These are phyloP conservation scores for Ceratocystiopsis sp. DNA, from an alignment of 2,329 filamentous ascomycete genomes.

Conservation along the genomic window DNA sequence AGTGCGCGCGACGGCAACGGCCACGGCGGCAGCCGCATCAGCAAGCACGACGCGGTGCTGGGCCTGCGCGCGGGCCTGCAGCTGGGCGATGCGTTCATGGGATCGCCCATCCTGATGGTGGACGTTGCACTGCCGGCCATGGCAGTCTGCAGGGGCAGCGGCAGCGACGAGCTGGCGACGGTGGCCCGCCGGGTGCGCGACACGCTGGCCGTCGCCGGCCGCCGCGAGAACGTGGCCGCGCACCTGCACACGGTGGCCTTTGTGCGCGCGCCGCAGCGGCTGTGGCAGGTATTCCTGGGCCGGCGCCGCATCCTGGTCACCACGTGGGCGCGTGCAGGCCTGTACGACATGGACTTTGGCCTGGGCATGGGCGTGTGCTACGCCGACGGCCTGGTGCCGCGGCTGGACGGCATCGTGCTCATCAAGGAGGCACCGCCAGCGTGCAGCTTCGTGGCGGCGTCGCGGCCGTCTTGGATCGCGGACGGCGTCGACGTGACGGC, in stretches of 20 bases:
- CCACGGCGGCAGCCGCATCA: background rate
- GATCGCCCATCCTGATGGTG: slow-evolving; percentile 3
- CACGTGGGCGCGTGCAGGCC: slow-evolving; percentile 3
- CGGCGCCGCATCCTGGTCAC: slow-evolving; percentile 3
- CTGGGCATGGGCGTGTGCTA: slow-evolving; percentile 1
- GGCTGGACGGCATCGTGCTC: slow-evolving; percentile 1
- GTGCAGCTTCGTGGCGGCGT: slow-evolving; percentile 1
- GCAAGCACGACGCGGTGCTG: slow-evolving; percentile 4
- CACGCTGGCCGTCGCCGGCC: background rate
- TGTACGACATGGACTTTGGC: slow-evolving; percentile 3
- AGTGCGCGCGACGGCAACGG: background rate
- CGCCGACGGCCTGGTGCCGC: slow-evolving; percentile 1
- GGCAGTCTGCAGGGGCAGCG: no score
- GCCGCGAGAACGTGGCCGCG: slow-evolving; percentile 1
- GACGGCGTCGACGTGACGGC: slow-evolving; percentile 1
- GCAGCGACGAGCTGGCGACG: no score
- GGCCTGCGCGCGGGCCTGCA: slow-evolving; percentile 1
- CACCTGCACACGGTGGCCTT: slow-evolving; percentile 4
- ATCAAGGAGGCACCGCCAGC: slow-evolving; percentile 3
- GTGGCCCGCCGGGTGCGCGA: background rate
- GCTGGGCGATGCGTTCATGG: slow-evolving; percentile 1
- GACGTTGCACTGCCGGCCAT: slow-evolving; percentile 1
- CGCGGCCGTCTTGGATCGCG: slow-evolving; percentile 1
- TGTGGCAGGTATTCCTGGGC: slow-evolving; percentile 4
- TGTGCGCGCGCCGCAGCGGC: background rate